A percentile compares a stretch with the other conserved stretches of the same genome.
Conservation (phyloP, 257 asterid genomes). For the Nicotiana undulata region DNA sequence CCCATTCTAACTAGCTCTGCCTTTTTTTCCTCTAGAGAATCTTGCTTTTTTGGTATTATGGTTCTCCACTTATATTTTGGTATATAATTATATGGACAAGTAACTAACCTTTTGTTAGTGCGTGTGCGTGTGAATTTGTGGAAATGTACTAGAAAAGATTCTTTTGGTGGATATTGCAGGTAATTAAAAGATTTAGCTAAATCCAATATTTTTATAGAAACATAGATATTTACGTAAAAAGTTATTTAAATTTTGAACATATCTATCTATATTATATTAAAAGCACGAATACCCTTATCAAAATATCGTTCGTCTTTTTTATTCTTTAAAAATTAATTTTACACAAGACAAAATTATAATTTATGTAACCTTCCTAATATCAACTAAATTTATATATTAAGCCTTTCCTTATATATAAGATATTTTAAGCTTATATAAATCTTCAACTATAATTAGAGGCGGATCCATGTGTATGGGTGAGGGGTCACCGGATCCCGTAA, state of each 20-base stretch:
- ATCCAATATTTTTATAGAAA: background rate
- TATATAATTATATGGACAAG: background rate
- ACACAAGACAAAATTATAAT: no score
- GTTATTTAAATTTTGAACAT: background rate
- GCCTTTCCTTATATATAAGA: no score
- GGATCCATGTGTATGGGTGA: no score
- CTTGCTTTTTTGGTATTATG: background rate
- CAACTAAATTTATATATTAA: no score
- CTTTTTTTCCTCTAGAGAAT: background rate
- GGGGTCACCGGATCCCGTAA: no score
- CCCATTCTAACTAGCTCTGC: slow-evolving; percentile 34
- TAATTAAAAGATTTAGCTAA: background rate
- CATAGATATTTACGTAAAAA: background rate
- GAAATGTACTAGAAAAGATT: slow-evolving; percentile 1
- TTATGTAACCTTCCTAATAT: no score
- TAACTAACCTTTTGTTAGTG: slow-evolving; percentile 2
- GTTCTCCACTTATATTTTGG: background rate
- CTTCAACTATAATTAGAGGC: no score
- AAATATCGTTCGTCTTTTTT: no score
- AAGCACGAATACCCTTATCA: no score
- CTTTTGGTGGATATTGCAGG: background rate
- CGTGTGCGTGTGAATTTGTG: slow-evolving; percentile 22
- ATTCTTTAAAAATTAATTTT: no score
- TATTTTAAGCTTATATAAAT: no score
- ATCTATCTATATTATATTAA: no score